Conservation (phyloP, 495 filamentous ascomycete genomes). For the Penicillium riverlandense region DNA sequence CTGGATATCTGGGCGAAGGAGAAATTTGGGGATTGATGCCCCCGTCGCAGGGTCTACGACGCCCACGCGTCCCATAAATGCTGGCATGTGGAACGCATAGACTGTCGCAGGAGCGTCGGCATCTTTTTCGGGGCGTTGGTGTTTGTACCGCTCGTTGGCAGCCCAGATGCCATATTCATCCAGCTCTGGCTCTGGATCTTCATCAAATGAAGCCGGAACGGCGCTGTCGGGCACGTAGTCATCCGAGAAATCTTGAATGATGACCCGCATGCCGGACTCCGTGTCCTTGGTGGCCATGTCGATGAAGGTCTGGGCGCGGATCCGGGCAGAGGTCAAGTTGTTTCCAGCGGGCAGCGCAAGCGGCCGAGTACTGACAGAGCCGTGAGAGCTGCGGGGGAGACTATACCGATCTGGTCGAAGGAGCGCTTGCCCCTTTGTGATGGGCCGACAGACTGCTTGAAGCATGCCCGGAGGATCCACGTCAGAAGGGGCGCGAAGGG, state of each 20-base stretch:
- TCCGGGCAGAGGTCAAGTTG: conserved; percentile 39
- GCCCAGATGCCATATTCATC: conserved; percentile 33
- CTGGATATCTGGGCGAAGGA: conserved; percentile 37
- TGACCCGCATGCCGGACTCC: conserved; percentile 32
- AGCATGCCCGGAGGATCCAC: conserved; percentile 59
- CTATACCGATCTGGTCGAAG: conserved; percentile 43
- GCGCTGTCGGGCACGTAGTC: conserved; percentile 33
- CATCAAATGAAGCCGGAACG: conserved; percentile 21
- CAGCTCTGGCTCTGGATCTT: conserved; percentile 28
- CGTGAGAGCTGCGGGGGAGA: conserved; percentile 40
- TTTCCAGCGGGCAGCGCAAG: conserved; percentile 38
- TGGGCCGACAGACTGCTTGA: conserved; percentile 62
- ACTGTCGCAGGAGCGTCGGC: conserved; percentile 32
- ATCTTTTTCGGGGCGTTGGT: conserved; percentile 10
- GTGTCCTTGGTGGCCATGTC: conserved; percentile 41
- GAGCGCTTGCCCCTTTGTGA: conserved; percentile 38
- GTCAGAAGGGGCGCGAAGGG: conserved; percentile 66
- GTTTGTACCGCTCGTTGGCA: conserved; percentile 17
- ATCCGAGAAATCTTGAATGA: conserved; percentile 41
- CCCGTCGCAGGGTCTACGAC: conserved; percentile 19
- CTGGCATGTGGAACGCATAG: conserved; percentile 38
- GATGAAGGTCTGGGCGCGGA: conserved; percentile 43
- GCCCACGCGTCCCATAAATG: conserved; percentile 37
- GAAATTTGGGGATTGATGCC: conserved; percentile 33
- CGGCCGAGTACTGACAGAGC: conserved; percentile 35